phyloP scores from a whole-genome alignment of 805 yeast species.

The Candida broadrunensis region DNA sequence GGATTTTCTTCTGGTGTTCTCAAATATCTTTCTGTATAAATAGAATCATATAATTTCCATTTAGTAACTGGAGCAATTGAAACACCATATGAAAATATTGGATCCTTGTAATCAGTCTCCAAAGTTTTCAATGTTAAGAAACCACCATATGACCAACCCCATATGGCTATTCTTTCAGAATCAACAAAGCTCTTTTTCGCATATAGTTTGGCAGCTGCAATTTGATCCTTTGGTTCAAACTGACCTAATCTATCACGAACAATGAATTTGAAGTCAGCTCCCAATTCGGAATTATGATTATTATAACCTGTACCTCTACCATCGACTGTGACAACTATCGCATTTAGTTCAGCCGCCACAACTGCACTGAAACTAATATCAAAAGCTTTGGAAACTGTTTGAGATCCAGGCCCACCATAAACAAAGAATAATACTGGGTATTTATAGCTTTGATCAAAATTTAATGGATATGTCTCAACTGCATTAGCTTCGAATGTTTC shows the following conservation, averaged over 20 bases:
- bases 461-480: slow-evolving; percentile 73
- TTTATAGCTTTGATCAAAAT: slow-evolving; percentile 57
- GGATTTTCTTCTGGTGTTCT: slow-evolving; percentile 48
- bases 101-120: slow-evolving; percentile 59
- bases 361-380: slow-evolving; percentile 66
- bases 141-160: slow-evolving; percentile 94
- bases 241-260: slow-evolving; percentile 83
- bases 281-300: slow-evolving; percentile 51
- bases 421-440: slow-evolving; percentile 89
- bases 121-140: slow-evolving; percentile 71
- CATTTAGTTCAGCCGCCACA: slow-evolving; percentile 71
- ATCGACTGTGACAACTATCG: slow-evolving; percentile 91
- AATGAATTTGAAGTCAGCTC: slow-evolving; percentile 58
- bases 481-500: slow-evolving; percentile 55
- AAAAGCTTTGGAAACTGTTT: slow-evolving; percentile 65
- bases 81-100: slow-evolving; percentile 67
- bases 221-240: slow-evolving; percentile 83
- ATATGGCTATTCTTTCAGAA: slow-evolving; percentile 55
- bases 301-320: slow-evolving; percentile 96
- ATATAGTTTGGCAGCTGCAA: slow-evolving; percentile 78
- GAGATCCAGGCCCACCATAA: slow-evolving; percentile 96
- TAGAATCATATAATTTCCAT: slow-evolving; percentile 73
- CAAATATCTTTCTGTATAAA: slow-evolving; percentile 80
- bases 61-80: slow-evolving; percentile 85
- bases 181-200: slow-evolving; percentile 61